A percentile compares a stretch with the other conserved stretches of the same genome.
These are phyloP conservation scores for Zancudomyces culisetae DNA, from an alignment of 371 early-diverging fungal genomes.

Conservation along the genomic window DNA sequence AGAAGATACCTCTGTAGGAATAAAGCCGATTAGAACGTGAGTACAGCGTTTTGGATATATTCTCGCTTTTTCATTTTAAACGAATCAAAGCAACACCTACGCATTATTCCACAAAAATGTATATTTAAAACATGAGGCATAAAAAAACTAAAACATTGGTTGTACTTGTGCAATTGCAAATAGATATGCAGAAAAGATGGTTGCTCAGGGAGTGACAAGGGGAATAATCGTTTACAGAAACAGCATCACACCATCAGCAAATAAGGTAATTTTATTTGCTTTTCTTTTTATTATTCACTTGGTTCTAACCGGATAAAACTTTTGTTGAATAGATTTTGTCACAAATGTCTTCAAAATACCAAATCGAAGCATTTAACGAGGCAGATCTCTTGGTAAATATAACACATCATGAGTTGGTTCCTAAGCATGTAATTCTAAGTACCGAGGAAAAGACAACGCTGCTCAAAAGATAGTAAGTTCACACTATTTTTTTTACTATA, in stretches of 20 bases:
- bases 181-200: constrained; percentile 35
- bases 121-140: too few species aligned
- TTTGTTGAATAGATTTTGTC: constrained; percentile 2
- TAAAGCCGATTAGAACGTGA: constrained; percentile 76
- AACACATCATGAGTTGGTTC: constrained; percentile 92
- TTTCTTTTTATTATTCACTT: neutral
- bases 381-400: constrained; percentile 95
- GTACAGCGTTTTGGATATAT: too few species aligned
- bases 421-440: constrained; percentile 80
- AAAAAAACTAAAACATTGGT: neutral
- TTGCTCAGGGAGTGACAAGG: constrained; percentile 53
- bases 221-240: constrained; percentile 74
- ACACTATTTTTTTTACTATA: constrained; percentile 16
- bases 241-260: constrained; percentile 70
- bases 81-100: too few species aligned
- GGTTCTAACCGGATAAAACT: neutral
- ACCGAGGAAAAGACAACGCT: constrained; percentile 83
- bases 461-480: constrained; percentile 62
- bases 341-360: constrained; percentile 37
- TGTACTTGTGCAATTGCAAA: constrained; percentile 31
- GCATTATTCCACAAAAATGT: too few species aligned
- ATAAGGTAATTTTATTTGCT: constrained; percentile 33
- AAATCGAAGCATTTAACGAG: constrained; percentile 86
- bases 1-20: constrained; percentile 74
- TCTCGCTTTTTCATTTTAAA: too few species aligned